A percentile compares a stretch with the other conserved stretches of the same genome.
Conservation (phyloP, 2,329 filamentous ascomycete species). For the Anthostomella pinea region DNA sequence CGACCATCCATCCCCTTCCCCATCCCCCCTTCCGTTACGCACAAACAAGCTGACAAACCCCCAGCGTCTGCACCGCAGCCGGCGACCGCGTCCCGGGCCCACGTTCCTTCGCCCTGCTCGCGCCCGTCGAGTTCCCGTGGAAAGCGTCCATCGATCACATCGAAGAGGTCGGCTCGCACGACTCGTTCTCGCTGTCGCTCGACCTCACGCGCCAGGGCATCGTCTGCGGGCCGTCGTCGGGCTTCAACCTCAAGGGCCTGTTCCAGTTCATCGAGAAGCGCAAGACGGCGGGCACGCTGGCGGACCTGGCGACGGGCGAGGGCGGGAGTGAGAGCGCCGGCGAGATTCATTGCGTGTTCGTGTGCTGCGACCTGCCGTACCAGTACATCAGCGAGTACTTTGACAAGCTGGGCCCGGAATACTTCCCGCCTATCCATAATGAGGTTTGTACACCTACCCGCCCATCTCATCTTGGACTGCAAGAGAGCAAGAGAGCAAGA, state of each 20-base stretch:
- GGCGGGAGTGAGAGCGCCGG: slow-evolving; percentile 45
- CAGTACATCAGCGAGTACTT: slow-evolving; percentile 62
- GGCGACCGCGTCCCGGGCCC: slow-evolving; percentile 59
- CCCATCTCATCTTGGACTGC: neutral
- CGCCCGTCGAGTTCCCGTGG: slow-evolving; percentile 57
- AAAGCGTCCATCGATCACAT: slow-evolving; percentile 51
- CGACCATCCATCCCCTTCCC: too few species aligned
- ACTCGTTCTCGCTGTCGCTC: slow-evolving; percentile 52
- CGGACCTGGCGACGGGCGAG: slow-evolving; percentile 40
- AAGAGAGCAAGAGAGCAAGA: too few species aligned
- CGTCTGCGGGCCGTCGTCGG: slow-evolving; percentile 59
- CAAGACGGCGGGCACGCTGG: slow-evolving; percentile 43
- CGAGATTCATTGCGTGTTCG: slow-evolving; percentile 52
- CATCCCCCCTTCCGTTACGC: too few species aligned
- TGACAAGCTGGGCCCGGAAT: slow-evolving; percentile 46
- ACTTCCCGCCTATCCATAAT: slow-evolving; percentile 50
- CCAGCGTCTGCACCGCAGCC: slow-evolving; percentile 52
- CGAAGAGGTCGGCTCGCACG: slow-evolving; percentile 53
- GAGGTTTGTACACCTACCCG: slow-evolving; percentile 29
- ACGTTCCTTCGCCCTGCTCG: slow-evolving; percentile 48
- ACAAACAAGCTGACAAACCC: neutral
- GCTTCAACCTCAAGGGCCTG: slow-evolving; percentile 54
- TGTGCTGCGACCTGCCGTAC: slow-evolving; percentile 63
- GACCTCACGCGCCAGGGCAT: slow-evolving; percentile 55
- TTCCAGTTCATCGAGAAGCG: slow-evolving; percentile 48